Conservation (phyloP, 2,329 filamentous ascomycete genomes). For the Aspergillus spinulosporus region DNA sequence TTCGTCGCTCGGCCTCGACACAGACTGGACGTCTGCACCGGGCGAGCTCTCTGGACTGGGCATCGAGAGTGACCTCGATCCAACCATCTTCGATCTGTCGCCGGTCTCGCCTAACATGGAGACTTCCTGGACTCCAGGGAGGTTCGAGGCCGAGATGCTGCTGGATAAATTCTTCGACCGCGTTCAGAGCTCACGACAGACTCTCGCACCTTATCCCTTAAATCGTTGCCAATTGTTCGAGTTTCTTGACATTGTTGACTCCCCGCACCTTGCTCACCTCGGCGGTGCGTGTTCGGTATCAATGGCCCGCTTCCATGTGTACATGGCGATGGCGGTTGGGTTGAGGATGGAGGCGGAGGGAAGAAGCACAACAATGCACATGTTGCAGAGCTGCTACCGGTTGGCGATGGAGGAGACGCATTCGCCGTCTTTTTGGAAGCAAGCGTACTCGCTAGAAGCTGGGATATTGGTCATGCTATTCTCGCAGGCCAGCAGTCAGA, state of each 20-base stretch:
- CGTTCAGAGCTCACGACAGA: neutral
- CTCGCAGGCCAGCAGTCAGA: slow-evolving; percentile 3
- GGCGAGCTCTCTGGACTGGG: neutral
- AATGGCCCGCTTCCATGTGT: slow-evolving; percentile 19
- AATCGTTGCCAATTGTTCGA: slow-evolving; percentile 4
- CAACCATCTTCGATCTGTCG: neutral
- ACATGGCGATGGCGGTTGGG: slow-evolving; percentile 20
- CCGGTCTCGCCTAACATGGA: neutral
- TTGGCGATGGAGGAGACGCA: slow-evolving; percentile 15
- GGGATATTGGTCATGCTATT: slow-evolving; percentile 14
- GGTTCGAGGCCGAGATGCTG: slow-evolving; percentile 12
- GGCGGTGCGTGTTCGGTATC: neutral
- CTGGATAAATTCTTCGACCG: slow-evolving; percentile 14
- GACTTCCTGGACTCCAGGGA: neutral
- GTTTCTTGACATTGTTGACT: slow-evolving; percentile 14
- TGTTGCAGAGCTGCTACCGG: slow-evolving; percentile 16
- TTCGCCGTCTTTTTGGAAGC: slow-evolving; percentile 14
- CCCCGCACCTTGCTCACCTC: neutral
- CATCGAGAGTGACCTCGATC: neutral
- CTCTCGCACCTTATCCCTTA: slow-evolving; percentile 3
- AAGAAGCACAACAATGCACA: neutral
- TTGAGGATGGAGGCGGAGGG: slow-evolving; percentile 12
- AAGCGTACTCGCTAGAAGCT: slow-evolving; percentile 11
- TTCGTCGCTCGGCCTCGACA: slow-evolving; percentile 14
- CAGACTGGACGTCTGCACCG: slow-evolving; percentile 1